Conservation (phyloP, 2,329 filamentous ascomycete genomes). For the Amesomyces nigricolor region DNA sequence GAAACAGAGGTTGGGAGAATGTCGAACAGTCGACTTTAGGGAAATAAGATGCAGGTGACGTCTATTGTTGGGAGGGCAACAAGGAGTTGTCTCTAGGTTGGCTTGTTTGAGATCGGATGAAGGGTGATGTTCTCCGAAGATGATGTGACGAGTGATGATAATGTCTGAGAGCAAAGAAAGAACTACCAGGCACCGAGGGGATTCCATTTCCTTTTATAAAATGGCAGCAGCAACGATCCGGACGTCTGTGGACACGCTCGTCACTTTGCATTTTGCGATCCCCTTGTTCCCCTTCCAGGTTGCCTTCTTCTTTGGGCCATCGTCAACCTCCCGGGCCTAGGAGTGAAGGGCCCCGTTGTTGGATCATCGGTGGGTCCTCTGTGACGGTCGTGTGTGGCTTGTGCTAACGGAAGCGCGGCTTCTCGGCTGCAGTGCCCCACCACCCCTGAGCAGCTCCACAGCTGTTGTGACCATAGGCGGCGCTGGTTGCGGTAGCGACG, state of each 20-base stretch:
- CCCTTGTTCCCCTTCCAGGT: background rate
- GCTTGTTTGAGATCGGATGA: background rate
- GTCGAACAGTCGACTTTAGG: background rate
- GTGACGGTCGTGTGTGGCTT: constrained; percentile 1
- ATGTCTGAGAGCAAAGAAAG: constrained; percentile 1
- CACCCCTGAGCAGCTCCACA: constrained; percentile 2
- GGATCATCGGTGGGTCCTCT: constrained; percentile 8
- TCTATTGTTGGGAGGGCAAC: too few relatives aligned
- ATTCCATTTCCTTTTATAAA: constrained; percentile 11
- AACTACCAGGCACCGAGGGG: constrained; percentile 5
- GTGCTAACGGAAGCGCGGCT: constrained; percentile 5
- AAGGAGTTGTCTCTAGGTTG: background rate
- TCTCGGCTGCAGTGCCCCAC: constrained; percentile 8
- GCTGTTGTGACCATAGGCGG: background rate
- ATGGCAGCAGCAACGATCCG: background rate
- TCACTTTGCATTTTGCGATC: background rate
- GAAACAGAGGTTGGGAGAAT: background rate
- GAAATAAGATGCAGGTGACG: background rate
- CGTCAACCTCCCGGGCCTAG: too few relatives aligned
- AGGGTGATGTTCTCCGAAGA: background rate
- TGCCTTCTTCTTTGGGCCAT: background rate
- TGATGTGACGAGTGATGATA: constrained; percentile 2
- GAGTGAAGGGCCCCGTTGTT: background rate
- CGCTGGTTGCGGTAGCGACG: background rate
- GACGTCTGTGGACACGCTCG: background rate